These are phyloP conservation scores for Claviceps cyperi DNA, from an alignment of 2,329 filamentous ascomycete genomes.

Conservation along the genomic window DNA sequence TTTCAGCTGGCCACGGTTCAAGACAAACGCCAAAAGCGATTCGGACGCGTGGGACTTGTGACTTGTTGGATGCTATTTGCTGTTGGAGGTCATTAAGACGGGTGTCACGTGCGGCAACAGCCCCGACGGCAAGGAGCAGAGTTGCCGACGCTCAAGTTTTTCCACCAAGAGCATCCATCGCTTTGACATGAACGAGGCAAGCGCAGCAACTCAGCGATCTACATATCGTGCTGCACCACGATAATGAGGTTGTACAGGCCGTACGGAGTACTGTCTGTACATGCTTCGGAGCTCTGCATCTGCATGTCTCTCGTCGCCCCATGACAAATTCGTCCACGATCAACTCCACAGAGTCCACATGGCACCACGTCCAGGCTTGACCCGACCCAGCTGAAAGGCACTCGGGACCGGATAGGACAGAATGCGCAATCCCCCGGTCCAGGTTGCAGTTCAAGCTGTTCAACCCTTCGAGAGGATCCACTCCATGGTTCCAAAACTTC, in stretches of 20 bases:
- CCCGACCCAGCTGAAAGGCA: constrained; percentile 8
- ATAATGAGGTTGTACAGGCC: too few species aligned
- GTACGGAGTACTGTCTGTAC: too few species aligned
- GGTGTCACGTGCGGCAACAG: not conserved
- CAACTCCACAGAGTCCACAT: not conserved
- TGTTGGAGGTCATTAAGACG: too few species aligned
- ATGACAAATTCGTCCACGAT: not conserved
- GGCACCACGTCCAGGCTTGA: constrained; percentile 2
- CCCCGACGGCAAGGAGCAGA: not conserved
- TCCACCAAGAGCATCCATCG: too few species aligned
- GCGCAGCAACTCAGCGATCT: not conserved
- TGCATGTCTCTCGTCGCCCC: too few species aligned
- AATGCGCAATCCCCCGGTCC: too few species aligned
- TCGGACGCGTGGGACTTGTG: not conserved
- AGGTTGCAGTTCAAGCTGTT: too few species aligned
- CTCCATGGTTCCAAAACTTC: too few species aligned
- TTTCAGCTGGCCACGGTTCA: not conserved
- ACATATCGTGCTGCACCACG: not conserved
- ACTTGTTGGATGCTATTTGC: not conserved
- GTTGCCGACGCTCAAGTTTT: not conserved
- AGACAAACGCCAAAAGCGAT: not conserved
- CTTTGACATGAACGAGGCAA: not conserved
- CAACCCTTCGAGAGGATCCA: too few species aligned
- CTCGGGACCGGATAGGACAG: not conserved
- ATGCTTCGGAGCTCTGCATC: too few species aligned